phyloP scores from a whole-genome alignment of 495 filamentous ascomycete genomes.

The Neurospora sp. region DNA sequence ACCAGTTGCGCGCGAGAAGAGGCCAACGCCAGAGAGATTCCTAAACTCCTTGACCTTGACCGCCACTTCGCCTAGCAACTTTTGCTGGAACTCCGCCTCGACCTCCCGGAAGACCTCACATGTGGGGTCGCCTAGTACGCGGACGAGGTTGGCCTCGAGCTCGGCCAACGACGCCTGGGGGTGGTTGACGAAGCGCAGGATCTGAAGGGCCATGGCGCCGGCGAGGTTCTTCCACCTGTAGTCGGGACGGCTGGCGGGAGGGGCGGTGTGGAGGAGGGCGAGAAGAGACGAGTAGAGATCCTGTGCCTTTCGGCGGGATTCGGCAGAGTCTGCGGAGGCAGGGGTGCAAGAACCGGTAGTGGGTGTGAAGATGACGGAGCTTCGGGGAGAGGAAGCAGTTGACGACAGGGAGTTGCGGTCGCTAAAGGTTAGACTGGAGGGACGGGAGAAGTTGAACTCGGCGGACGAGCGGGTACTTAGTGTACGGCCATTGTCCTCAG shows the following conservation, averaged over 20 bases:
- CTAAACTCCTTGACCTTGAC: slow-evolving; percentile 39
- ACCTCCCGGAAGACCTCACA: slow-evolving; percentile 28
- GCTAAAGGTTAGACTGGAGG: slow-evolving; percentile 35
- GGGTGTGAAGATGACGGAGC: slow-evolving; percentile 21
- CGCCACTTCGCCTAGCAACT: slow-evolving; percentile 31
- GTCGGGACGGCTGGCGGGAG: slow-evolving; percentile 19
- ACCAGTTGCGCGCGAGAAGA: slow-evolving; percentile 42
- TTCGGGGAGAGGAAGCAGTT: slow-evolving; percentile 33
- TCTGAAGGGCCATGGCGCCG: slow-evolving; percentile 38
- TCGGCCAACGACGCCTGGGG: slow-evolving; percentile 30
- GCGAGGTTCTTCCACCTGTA: slow-evolving; percentile 33
- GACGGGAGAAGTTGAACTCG: slow-evolving; percentile 32
- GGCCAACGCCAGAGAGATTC: slow-evolving; percentile 35
- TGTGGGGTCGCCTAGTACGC: slow-evolving; percentile 22
- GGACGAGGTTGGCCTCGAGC: slow-evolving; percentile 34
- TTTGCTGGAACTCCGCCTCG: slow-evolving; percentile 30
- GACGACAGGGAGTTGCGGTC: slow-evolving; percentile 24
- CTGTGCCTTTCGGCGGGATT: slow-evolving; percentile 22
- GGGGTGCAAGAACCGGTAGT: slow-evolving; percentile 13
- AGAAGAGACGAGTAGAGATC: slow-evolving; percentile 35
- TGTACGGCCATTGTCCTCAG: slow-evolving; percentile 6
- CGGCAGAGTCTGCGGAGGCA: slow-evolving; percentile 16
- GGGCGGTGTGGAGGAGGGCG: slow-evolving; percentile 33
- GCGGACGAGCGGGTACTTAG: slow-evolving; percentile 15
- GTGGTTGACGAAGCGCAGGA: slow-evolving; percentile 39